These are phyloP conservation scores for Tremellales sp. DNA, from an alignment of 1,284 basidiomycete genomes.

Conservation along the genomic window DNA sequence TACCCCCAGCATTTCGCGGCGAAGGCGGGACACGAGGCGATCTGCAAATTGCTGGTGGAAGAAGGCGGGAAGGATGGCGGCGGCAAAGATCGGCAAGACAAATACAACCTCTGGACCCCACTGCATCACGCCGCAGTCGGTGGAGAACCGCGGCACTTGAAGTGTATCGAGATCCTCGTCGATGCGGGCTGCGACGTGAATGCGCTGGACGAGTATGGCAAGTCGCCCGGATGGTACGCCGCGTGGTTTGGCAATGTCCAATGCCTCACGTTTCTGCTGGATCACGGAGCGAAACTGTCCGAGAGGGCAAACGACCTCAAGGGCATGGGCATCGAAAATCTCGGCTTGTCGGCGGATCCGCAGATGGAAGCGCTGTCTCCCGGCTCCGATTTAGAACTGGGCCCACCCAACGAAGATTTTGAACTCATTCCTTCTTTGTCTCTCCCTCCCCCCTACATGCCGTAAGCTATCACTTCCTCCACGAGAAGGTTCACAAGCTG, in stretches of 20 bases:
- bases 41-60: constrained; percentile 77
- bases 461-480: constrained; percentile 47
- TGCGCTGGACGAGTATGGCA: constrained; percentile 77
- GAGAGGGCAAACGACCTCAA: constrained; percentile 30
- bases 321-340: constrained; percentile 43
- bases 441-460: constrained; percentile 96
- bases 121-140: constrained; percentile 92
- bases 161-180: constrained; percentile 73
- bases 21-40: constrained; percentile 82
- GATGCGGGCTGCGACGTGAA: constrained; percentile 72
- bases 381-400: constrained; percentile 63
- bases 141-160: constrained; percentile 59
- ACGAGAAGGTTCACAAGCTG: background rate
- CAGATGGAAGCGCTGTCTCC: constrained; percentile 46
- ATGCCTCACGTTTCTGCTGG: constrained; percentile 70
- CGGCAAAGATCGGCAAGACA: constrained; percentile 87
- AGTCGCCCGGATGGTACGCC: constrained; percentile 87
- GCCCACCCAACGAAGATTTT: constrained; percentile 48
- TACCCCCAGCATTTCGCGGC: constrained; percentile 97
- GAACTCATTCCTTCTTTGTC: constrained; percentile 92
- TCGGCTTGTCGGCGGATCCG: constrained; percentile 44
- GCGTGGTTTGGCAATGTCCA: constrained; percentile 93
- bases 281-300: constrained; percentile 50
- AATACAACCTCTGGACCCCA: constrained; percentile 97
- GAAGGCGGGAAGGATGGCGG: constrained; percentile 47